These are phyloP conservation scores for Malbranchea zuffiana DNA, from an alignment of 2,329 filamentous ascomycete genomes.

Conservation along the genomic window DNA sequence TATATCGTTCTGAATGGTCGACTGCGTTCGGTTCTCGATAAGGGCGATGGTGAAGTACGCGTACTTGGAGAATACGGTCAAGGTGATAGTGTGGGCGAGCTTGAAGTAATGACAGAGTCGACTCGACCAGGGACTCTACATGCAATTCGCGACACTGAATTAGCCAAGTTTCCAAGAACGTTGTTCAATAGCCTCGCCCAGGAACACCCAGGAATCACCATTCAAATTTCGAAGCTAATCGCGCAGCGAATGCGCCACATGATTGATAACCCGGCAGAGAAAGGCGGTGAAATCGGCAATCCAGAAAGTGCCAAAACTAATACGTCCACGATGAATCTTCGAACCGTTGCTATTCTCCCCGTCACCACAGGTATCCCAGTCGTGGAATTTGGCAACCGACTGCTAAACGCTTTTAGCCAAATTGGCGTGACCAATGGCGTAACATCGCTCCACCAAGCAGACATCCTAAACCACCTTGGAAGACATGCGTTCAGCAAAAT, in stretches of 20 bases:
- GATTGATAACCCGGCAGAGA: conserved; percentile 63
- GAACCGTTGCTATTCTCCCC: conserved; percentile 84
- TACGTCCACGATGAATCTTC: conserved; percentile 80
- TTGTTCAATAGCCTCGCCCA: conserved; percentile 95
- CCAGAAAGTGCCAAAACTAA: conserved; percentile 42
- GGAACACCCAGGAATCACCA: conserved; percentile 95
- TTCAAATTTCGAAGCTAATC: conserved; percentile 98
- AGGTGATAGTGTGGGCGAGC: conserved; percentile 91
- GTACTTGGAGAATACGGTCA: conserved; percentile 90
- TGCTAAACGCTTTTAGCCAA: conserved; percentile 79
- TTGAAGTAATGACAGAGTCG: conserved; percentile 94
- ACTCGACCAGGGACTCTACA: conserved; percentile 82
- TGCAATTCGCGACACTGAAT: conserved; percentile 89
- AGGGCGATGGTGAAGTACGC: conserved; percentile 67
- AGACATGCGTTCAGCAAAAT: conserved; percentile 95
- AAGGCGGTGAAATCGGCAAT: conserved; percentile 51
- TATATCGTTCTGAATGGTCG: conserved; percentile 96
- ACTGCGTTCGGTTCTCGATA: conserved; percentile 71
- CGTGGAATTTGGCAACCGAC: conserved; percentile 80
- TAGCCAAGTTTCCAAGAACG: conserved; percentile 90
- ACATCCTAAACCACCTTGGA: conserved; percentile 87
- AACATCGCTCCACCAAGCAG: conserved; percentile 82
- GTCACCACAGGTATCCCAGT: conserved; percentile 87
- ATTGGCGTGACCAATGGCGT: conserved; percentile 84
- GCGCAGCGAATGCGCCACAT: conserved; percentile 85